These are phyloP conservation scores for Penicillium taxi DNA, from an alignment of 495 filamentous ascomycete species.

Conservation along the genomic window DNA sequence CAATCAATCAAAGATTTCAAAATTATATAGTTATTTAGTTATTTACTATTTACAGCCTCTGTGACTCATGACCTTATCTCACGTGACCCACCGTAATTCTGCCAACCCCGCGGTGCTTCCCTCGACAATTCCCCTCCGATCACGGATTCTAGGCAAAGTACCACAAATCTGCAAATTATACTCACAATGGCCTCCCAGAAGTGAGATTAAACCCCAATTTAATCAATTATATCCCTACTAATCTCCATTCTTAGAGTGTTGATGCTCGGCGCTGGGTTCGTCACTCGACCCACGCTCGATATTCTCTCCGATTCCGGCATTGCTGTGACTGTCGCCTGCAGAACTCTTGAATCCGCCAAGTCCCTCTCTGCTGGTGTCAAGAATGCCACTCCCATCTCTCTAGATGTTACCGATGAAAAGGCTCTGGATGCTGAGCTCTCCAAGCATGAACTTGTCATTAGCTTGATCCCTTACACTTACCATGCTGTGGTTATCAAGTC, in stretches of 20 bases:
- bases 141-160: too few species aligned
- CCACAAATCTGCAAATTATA: too few species aligned
- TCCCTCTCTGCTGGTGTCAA: constrained; percentile 63
- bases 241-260: neutral
- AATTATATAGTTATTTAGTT: too few species aligned
- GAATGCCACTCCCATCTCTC: constrained; percentile 63
- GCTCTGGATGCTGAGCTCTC: constrained; percentile 68
- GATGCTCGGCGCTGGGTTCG: constrained; percentile 11
- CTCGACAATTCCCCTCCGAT: too few species aligned
- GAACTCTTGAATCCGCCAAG: constrained; percentile 70
- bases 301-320: constrained; percentile 67
- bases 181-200: too few species aligned
- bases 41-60: too few species aligned
- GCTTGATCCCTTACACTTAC: constrained; percentile 87
- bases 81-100: too few species aligned
- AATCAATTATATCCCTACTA: neutral
- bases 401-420: constrained; percentile 68
- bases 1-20: too few species aligned
- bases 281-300: constrained; percentile 72
- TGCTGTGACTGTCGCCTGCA: constrained; percentile 80
- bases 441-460: constrained; percentile 69
- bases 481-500: constrained; percentile 87
- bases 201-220: too few species aligned
- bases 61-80: too few species aligned
- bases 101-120: too few species aligned